Evolutionary conservation across 257 asterid species (phyloP).

Genomic region (Cordia subcordata): DNA sequence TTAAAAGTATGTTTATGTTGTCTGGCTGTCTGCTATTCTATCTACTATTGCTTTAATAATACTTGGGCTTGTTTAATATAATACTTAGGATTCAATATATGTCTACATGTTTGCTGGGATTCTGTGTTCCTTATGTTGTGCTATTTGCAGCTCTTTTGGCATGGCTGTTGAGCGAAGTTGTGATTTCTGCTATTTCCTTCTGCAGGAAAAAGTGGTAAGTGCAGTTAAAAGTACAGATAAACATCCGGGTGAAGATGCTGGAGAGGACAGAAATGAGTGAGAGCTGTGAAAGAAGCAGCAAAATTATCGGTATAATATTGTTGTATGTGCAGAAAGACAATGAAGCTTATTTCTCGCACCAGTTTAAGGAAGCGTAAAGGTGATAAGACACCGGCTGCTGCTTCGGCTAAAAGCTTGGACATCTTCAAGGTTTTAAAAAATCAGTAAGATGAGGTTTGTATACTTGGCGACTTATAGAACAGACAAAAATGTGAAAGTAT

Average conservation of each 20-base stretch:
- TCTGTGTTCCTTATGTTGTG: too few species aligned
- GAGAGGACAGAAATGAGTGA: conserved; percentile 9
- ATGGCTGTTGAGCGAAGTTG: too few species aligned
- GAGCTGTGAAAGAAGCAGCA: conserved; percentile 1
- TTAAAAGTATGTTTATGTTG: too few species aligned
- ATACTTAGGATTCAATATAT: too few species aligned
- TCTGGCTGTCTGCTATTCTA: too few species aligned
- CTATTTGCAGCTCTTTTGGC: too few species aligned
- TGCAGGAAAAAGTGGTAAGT: conserved; percentile 22
- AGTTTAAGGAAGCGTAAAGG: neutral
- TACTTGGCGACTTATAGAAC: neutral
- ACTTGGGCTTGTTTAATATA: too few species aligned
- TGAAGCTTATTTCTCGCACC: neutral
- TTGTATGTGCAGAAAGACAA: neutral
- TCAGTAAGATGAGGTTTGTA: neutral
- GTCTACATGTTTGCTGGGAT: too few species aligned
- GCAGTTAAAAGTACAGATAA: conserved; percentile 12
- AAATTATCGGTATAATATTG: neutral
- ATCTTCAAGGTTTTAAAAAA: neutral
- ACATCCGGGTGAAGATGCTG: conserved; percentile 11
- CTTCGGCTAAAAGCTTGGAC: neutral
- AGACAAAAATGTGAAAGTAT: too few species aligned
- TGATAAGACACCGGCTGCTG: neutral
- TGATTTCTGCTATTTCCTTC: neutral
- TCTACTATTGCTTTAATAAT: too few species aligned